Evolutionary conservation across 768 basidiomycete genomes (phyloP), one percentile per base, ranked within the genome.

Genomic region (Lactarius sanguifluus): DNA sequence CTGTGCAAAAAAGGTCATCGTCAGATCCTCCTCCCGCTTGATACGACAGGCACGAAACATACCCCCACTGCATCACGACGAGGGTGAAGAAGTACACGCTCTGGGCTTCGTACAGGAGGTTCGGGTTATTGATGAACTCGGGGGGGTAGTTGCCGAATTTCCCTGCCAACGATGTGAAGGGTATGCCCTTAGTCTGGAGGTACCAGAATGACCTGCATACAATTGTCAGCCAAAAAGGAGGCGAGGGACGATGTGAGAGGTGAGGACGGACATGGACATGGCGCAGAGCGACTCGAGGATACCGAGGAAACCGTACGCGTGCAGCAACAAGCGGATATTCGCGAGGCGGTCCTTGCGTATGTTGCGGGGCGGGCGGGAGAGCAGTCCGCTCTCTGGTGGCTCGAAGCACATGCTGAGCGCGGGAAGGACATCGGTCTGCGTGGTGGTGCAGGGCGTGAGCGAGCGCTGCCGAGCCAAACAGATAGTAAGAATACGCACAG

Each of bases 261-360:
- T 30, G 57, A 65, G 62, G n/a, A 56, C 62, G 23, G 13, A 84
- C 85, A 81, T 84, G 28, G 79, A 72, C 78, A 81, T 80, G 0
- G 83, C 80, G 45, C 80, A 81, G 30, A 83, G 73, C 18, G 78
- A 79, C 67, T 84, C 81, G 13, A 81, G 25, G 6, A 85, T 34
- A 3, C 82, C 82, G n/a, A 86, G 69, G 74, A 87, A 86, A 6
- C 80, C 76, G 72, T 87, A 88, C 0, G 85, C 85, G 13, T 88
- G 87, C 4, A 81, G 66, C 40, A 87, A 76, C 40, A 88, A 77
- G 57, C 78, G 81, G 76, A 78, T 77, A 69, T 86, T 79, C 5
- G 81, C 84, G 12, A 89, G 77, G 16, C 83, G 78, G 63, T 88
- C 86, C 47, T 77, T 85, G 71, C 83, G 81, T 25, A 80, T 78